Evolutionary conservation across 2,329 filamentous ascomycete species (phyloP).

Genomic region (Herpotrichia juniperi): DNA sequence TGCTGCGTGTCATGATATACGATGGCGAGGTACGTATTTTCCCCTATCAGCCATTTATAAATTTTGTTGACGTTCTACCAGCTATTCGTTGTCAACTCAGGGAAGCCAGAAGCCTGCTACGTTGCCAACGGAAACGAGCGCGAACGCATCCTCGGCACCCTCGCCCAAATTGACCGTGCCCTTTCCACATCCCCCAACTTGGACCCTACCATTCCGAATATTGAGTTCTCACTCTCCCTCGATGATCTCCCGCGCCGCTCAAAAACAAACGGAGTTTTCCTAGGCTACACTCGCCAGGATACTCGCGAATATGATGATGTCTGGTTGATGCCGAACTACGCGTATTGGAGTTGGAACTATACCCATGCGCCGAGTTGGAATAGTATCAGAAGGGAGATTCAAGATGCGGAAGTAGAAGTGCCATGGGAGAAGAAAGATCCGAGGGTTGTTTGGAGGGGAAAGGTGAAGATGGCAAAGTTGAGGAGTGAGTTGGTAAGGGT

Average conservation of each 20-base stretch:
- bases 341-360: constrained; percentile 44
- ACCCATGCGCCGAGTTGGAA: constrained; percentile 43
- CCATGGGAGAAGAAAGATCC: constrained; percentile 38
- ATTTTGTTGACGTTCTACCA: constrained; percentile 4
- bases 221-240: constrained; percentile 40
- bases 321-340: constrained; percentile 45
- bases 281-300: constrained; percentile 40
- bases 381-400: constrained; percentile 36
- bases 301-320: constrained; percentile 33
- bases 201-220: constrained; percentile 35
- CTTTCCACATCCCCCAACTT: constrained; percentile 30
- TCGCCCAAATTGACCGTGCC: constrained; percentile 40
- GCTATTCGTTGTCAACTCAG: constrained; percentile 39
- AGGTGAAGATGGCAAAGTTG: constrained; percentile 39
- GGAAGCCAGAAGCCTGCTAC: constrained; percentile 39
- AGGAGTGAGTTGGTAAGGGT: constrained; percentile 35
- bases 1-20: constrained; percentile 38
- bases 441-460: constrained; percentile 39
- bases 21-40: constrained; percentile 34
- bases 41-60: neutral
- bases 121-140: constrained; percentile 42
- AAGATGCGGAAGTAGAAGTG: constrained; percentile 23
- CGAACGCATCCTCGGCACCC: constrained; percentile 40
- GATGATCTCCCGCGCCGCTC: constrained; percentile 40
- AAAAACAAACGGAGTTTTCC: constrained; percentile 30